Base-by-base conservation (phyloP, 2,329 filamentous ascomycete species). In the Cordyceps militaris region DNA sequence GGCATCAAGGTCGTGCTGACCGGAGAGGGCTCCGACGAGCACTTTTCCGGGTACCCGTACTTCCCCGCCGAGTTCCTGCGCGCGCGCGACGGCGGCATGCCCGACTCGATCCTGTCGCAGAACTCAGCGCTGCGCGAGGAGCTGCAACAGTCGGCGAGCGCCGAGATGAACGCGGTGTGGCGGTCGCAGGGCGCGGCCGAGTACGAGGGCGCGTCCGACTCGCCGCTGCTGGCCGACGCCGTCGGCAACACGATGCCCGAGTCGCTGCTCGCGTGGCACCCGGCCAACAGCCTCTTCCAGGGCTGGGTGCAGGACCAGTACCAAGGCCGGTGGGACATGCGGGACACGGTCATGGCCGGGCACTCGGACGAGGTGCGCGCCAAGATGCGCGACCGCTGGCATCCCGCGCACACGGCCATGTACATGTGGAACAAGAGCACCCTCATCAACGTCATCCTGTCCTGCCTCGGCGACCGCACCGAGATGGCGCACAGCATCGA, bases 1-100 rank as follows among this genome's bases (percentile, higher is more conserved):
- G 79, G 79, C 8, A 72, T 78, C 64, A 80, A 80, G 59, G 80
- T 82, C 4, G 75, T 84, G 3, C 67, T 84, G 4, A 81, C 79
- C 0, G 74, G 75, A 23, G 77, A 81, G 63, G 79, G 78, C 4
- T 67, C 77, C 9, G 80, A 83, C 60, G 80, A 83, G 67, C 71
- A 76, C 52, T 83, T 83, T 63, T 75, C 70, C 2, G 81, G 81
- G 30, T 84, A 83, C 60, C 66, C 71, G 0, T 67, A 72, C 48
- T 78, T 77, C 56, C 63, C 73, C 0, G 66, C 72, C 1, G 79
- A 82, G 54, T 75, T 73, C 54, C 69, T 84, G 2, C 71, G 73
- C 11, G 80, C 82, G 61, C 63, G 73, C 1, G 81, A 83, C 61
- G 52, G 50, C 8, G 61, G 72, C n/a, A 69, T 66, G 66, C 64